Evolutionary conservation across 371 early-diverging fungal genomes (phyloP).

Genomic region (Mucor sp.): DNA sequence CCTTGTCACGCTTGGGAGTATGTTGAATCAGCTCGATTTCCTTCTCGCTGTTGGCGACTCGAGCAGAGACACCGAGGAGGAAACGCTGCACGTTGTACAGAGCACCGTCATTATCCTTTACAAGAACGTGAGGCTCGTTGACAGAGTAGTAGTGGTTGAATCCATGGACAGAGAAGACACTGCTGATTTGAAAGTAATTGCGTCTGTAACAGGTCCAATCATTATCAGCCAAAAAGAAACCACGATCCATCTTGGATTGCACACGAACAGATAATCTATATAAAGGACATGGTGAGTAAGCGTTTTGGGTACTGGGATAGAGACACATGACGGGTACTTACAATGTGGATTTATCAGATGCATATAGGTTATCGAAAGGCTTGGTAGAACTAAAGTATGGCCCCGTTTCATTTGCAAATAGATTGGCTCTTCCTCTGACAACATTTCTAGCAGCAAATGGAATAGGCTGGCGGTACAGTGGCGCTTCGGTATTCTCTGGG

Average conservation of each 20-base stretch:
- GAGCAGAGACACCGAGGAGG: slow-evolving; percentile 65
- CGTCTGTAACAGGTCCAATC: slow-evolving; percentile 90
- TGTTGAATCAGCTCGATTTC: slow-evolving; percentile 79
- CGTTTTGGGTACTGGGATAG: not conserved
- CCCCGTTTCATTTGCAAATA: slow-evolving; percentile 24
- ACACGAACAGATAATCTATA: slow-evolving; percentile 46
- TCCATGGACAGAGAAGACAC: slow-evolving; percentile 59
- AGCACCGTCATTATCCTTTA: slow-evolving; percentile 25
- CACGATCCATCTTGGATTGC: slow-evolving; percentile 67
- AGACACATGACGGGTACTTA: slow-evolving; percentile 19
- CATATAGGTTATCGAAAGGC: slow-evolving; percentile 54
- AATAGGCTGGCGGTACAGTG: slow-evolving; percentile 9
- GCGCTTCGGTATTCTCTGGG: slow-evolving; percentile 13
- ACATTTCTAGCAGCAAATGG: slow-evolving; percentile 14
- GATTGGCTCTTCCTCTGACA: slow-evolving; percentile 18
- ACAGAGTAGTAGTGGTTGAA: slow-evolving; percentile 35
- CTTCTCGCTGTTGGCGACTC: slow-evolving; percentile 52
- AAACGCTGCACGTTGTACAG: slow-evolving; percentile 45
- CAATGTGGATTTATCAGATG: slow-evolving; percentile 51
- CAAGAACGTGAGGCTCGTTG: slow-evolving; percentile 48
- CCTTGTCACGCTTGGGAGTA: slow-evolving; percentile 87
- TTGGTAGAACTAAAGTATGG: slow-evolving; percentile 39
- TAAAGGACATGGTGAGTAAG: not conserved
- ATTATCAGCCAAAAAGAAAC: slow-evolving; percentile 71
- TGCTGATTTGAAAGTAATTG: slow-evolving; percentile 85